A percentile compares a stretch with the other conserved stretches of the same genome.
Conservation (phyloP, 306 rosid genomes). For the Glycine soja region DNA sequence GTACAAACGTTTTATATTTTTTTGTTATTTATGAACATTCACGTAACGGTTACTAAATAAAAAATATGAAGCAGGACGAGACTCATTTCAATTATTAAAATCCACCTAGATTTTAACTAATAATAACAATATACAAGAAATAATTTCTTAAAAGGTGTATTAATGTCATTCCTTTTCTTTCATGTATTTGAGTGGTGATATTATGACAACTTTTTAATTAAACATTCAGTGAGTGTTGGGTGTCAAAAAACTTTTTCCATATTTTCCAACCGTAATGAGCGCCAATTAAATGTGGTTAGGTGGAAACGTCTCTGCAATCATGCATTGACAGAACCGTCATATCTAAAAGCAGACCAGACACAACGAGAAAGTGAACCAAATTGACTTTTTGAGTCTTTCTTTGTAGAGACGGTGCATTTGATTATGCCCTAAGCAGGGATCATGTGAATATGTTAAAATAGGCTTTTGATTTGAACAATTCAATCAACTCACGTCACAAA, state of each 20-base stretch:
- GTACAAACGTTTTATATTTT: not conserved
- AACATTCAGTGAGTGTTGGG: no score
- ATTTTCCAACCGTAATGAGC: not conserved
- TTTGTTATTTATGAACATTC: not conserved
- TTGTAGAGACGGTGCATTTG: not conserved
- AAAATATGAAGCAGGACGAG: not conserved
- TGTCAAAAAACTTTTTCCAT: no score
- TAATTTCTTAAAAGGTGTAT: no score
- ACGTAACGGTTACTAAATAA: not conserved
- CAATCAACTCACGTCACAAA: constrained; percentile 16
- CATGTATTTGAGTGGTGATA: no score
- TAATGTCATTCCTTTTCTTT: not conserved
- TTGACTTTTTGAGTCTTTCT: constrained; percentile 2
- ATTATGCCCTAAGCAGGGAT: not conserved
- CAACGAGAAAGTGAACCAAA: not conserved
- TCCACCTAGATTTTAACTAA: not conserved
- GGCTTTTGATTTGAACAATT: constrained; percentile 33
- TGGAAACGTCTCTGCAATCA: not conserved
- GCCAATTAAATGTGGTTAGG: constrained; percentile 30
- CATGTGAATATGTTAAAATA: not conserved
- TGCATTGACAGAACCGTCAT: not conserved
- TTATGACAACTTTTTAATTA: no score
- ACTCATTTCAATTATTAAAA: no score
- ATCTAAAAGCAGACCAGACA: not conserved
- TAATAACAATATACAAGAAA: not conserved